These are phyloP conservation scores for Phialocephala sp. DNA, from an alignment of 2,329 filamentous ascomycete species.

Conservation along the genomic window DNA sequence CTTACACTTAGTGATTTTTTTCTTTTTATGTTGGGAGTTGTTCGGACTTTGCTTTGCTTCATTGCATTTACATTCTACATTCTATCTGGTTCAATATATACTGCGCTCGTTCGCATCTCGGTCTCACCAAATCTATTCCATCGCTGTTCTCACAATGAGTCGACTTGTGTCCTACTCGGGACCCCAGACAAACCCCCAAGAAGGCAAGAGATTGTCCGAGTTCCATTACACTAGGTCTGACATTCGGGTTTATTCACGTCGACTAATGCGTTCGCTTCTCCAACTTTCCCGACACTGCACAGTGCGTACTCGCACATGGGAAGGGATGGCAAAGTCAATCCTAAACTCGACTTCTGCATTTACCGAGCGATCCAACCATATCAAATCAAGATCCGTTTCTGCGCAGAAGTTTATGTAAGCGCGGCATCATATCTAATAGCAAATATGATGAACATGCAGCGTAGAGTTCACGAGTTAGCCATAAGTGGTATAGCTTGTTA, in stretches of 20 bases:
- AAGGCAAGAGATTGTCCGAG: not conserved
- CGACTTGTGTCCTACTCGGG: slow-evolving; percentile 4
- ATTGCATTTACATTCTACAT: slow-evolving; percentile 1
- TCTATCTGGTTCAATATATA: not conserved
- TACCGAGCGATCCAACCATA: no score
- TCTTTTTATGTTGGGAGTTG: not conserved
- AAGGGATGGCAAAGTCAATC: no score
- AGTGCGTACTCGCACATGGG: no score
- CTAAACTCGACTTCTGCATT: no score
- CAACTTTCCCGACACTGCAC: no score
- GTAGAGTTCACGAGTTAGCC: no score
- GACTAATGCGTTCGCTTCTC: no score
- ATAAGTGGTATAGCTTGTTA: slow-evolving; percentile 4
- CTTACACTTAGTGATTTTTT: not conserved
- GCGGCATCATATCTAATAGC: no score
- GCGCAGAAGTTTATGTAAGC: no score
- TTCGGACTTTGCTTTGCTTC: slow-evolving; percentile 1
- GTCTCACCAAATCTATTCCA: not conserved
- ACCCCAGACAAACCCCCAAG: not conserved
- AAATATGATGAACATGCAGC: no score
- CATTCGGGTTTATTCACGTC: no score
- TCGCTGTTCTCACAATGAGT: slow-evolving; percentile 15
- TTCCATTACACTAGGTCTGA: not conserved
- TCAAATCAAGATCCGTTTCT: no score
- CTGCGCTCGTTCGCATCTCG: not conserved